Evolutionary conservation across 2,329 filamentous ascomycete species (phyloP).

Genomic region (Neopestalotiopsis sp.): DNA sequence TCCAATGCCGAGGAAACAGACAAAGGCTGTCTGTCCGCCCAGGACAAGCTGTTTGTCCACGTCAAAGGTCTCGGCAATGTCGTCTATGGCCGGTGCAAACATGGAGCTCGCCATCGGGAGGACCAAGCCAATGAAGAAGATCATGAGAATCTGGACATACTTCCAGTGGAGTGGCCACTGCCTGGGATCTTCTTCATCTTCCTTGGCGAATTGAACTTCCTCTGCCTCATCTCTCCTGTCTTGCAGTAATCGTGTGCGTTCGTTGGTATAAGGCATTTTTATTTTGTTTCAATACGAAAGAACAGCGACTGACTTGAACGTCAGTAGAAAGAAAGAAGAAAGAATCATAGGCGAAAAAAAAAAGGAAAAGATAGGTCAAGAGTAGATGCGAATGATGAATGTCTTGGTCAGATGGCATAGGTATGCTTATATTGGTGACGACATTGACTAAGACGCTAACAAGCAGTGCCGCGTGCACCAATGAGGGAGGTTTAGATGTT

Average conservation of each 20-base stretch:
- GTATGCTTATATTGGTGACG: not conserved
- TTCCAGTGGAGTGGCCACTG: conserved; percentile 8
- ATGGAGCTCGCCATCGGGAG: conserved; percentile 6
- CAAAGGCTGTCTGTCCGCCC: not conserved
- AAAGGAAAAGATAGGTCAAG: not conserved
- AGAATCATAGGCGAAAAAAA: not conserved
- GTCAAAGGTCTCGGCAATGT: not conserved
- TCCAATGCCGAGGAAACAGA: not conserved
- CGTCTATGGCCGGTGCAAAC: conserved; percentile 6
- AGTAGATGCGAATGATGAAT: not conserved
- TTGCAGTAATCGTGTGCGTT: not conserved
- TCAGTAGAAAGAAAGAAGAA: no score
- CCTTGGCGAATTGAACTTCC: not conserved
- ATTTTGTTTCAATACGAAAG: not conserved
- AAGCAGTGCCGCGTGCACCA: not conserved
- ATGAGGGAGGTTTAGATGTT: no score
- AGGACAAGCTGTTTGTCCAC: conserved; percentile 1
- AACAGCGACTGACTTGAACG: not conserved
- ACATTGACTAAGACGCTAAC: conserved; percentile 1
- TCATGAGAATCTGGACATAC: conserved; percentile 4
- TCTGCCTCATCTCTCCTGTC: not conserved
- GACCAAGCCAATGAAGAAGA: not conserved
- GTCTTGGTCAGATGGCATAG: not conserved
- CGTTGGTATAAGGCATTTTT: not conserved
- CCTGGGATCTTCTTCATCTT: not conserved